These are phyloP conservation scores for Spathaspora jeffriesii DNA, from an alignment of 1,139 yeast species.

Conservation along the genomic window DNA sequence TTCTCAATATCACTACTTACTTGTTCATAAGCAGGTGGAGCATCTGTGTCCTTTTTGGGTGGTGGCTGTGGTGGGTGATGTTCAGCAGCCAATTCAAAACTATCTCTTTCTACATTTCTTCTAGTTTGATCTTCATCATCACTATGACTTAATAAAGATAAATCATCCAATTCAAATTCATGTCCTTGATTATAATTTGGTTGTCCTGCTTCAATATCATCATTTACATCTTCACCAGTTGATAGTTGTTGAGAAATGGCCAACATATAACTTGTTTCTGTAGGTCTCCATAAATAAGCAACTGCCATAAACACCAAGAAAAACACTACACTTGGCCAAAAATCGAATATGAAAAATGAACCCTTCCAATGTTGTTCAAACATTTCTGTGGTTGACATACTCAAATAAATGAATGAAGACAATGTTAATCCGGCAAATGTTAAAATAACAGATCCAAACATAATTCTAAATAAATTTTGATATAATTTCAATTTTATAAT, in stretches of 20 bases:
- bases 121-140: constrained; percentile 32
- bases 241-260: constrained; percentile 95
- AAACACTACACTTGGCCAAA: constrained; percentile 94
- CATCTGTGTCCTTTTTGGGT: constrained; percentile 7
- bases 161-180: constrained; percentile 77
- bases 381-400: constrained; percentile 73
- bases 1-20: constrained; percentile 8
- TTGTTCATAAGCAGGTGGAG: constrained; percentile 29
- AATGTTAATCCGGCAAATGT: constrained; percentile 61
- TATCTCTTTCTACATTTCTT: constrained; percentile 24
- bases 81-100: constrained; percentile 35
- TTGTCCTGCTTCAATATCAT: constrained; percentile 30
- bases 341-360: constrained; percentile 84
- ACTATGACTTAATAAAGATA: constrained; percentile 58
- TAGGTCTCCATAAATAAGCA: constrained; percentile 96
- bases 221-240: constrained; percentile 65
- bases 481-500: constrained; percentile 88
- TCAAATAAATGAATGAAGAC: constrained; percentile 69
- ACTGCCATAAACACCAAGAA: constrained; percentile 81
- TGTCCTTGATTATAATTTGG: constrained; percentile 24
- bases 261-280: constrained; percentile 90
- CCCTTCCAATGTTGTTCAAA: constrained; percentile 92
- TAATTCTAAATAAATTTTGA: constrained; percentile 71
- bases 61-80: constrained; percentile 12
- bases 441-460: constrained; percentile 62